phyloP scores from a whole-genome alignment of 2,329 filamentous ascomycete species.

The Talaromyces islandicus region DNA sequence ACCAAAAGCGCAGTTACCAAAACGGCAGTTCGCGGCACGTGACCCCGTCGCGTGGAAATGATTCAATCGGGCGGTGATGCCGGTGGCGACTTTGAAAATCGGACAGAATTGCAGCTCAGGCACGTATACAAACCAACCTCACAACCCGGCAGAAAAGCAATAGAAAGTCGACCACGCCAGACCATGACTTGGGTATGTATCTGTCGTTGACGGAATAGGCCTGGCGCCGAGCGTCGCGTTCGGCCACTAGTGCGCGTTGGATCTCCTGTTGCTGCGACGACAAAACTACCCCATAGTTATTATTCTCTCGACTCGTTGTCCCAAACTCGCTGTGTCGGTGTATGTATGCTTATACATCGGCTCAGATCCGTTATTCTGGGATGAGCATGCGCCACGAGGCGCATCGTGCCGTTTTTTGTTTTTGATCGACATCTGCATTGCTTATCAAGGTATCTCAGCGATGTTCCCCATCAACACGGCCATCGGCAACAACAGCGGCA shows the following conservation, averaged over 20 bases:
- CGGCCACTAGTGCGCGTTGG: neutral
- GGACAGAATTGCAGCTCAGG: too few relatives aligned
- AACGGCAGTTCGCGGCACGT: neutral
- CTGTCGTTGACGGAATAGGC: neutral
- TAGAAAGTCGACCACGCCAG: neutral
- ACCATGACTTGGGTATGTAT: neutral
- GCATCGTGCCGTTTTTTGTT: neutral
- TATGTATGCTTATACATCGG: neutral
- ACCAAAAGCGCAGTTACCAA: slow-evolving; percentile 10
- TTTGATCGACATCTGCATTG: neutral
- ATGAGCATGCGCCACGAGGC: neutral
- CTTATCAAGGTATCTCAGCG: neutral
- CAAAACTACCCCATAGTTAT: neutral
- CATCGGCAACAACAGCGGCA: neutral
- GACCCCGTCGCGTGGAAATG: neutral
- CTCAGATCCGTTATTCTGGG: neutral
- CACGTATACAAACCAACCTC: neutral
- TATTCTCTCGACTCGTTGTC: neutral
- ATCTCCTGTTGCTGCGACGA: neutral
- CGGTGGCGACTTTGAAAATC: neutral
- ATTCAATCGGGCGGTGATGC: neutral
- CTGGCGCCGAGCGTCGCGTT: neutral
- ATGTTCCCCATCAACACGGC: neutral
- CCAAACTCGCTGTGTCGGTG: neutral
- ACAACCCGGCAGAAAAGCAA: neutral